Base-by-base conservation (phyloP, 495 filamentous ascomycete species). In the Aspergillus egyptiacus region DNA sequence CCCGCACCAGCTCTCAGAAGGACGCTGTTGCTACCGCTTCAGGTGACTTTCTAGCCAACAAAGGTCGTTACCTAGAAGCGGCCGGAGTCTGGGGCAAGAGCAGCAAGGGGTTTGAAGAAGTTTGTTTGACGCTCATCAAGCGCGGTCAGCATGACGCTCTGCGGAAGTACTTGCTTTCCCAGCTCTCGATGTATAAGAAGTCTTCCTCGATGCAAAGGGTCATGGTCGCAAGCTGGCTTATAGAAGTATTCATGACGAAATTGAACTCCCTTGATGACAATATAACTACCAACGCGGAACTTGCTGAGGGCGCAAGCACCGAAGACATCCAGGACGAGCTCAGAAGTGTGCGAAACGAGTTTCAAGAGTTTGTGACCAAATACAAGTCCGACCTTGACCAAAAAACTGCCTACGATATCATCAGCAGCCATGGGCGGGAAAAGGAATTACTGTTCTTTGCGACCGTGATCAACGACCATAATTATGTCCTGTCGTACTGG, bases 171-270 rank as follows among this genome's bases (percentile, higher is more conserved):
- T 78, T 98, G 8, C 58, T 91, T 17, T 85, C 87, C 0, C 96
- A 96, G 67, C 72, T 98, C 14, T 72, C 78, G 14, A 85, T 75
- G 18, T 83, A 90, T 60, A 95, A 89, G 67, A 94, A 89, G 65
- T 76, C 84, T 13, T 81, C 79, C 6, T 69, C 84, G 17, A 98
- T 96, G 94, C 93, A 98, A 67, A 71, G 93, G 43, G 82, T 85
- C 27, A 95, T 98, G 91, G 83, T 96, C 46, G 86, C 93, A 19
- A 89, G 84, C 57, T 98, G 93, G 93, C 79, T 98, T 41, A 75
- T 96, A 14, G 93, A 98, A 56, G 75, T 96, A 6, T 97, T 93
- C 66, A 98, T 98, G 93, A 86, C 89, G 2, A 96, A 96, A 67
- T 74, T 97, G 24, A 96, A 97, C 58, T 84, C 85, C 3, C 80